Evolutionary conservation across 331 rosid genomes (phyloP).

Genomic region (Pyracantha coccinea): DNA sequence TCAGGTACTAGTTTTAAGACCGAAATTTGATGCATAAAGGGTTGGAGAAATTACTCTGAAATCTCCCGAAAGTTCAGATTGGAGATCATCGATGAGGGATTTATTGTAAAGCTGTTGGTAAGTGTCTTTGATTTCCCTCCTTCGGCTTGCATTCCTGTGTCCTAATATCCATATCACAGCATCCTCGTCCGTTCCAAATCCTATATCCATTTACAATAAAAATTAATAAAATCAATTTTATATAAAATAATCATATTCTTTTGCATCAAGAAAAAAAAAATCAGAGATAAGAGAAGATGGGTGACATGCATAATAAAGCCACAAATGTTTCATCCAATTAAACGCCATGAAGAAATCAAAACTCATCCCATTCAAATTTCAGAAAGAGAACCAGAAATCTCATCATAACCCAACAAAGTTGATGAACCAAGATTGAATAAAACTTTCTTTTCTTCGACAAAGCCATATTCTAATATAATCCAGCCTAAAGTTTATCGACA

Average conservation of each 20-base stretch:
- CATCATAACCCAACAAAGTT: background rate
- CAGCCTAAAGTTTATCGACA: background rate
- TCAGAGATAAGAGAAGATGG: background rate
- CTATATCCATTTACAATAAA: slow-evolving; percentile 22
- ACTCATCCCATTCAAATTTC: background rate
- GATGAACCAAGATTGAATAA: background rate
- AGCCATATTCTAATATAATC: background rate
- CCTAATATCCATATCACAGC: slow-evolving; percentile 61
- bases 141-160: slow-evolving; percentile 68
- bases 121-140: slow-evolving; percentile 60
- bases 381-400: background rate
- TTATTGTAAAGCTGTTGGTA: slow-evolving; percentile 71
- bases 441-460: too few species aligned
- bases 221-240: background rate
- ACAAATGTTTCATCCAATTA: background rate
- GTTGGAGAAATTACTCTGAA: slow-evolving; percentile 47
- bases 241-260: background rate
- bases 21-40: background rate
- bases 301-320: background rate
- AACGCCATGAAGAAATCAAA: background rate
- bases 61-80: slow-evolving; percentile 77
- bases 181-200: slow-evolving; percentile 62
- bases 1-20: background rate
- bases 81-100: slow-evolving; percentile 57
- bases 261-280: background rate